Conservation (phyloP, 163 green algal genomes). For the Chloromonas sp. region DNA sequence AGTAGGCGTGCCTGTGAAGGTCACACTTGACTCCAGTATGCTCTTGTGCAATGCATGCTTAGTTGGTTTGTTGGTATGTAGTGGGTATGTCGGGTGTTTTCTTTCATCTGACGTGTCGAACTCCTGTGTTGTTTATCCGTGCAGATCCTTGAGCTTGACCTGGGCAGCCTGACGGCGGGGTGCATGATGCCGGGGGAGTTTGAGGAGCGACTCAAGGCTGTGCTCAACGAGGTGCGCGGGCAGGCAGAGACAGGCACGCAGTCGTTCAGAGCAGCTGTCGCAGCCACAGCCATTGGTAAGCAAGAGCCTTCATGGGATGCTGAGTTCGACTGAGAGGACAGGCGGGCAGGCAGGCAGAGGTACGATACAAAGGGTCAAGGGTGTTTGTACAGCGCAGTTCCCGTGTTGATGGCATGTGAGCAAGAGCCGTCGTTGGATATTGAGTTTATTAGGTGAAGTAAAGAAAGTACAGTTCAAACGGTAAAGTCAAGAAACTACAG, state of each 20-base stretch:
- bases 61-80: too few species aligned
- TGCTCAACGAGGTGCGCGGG: slow-evolving; percentile 78
- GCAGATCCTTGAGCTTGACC: slow-evolving; percentile 48
- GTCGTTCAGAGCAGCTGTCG: neutral
- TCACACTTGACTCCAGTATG: too few species aligned
- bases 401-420: too few species aligned
- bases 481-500: too few species aligned
- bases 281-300: neutral
- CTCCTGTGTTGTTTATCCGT: neutral
- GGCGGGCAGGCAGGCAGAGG: too few species aligned
- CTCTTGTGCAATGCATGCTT: too few species aligned
- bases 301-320: neutral
- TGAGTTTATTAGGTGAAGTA: neutral
- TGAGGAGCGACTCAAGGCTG: slow-evolving; percentile 88
- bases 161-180: slow-evolving; percentile 40
- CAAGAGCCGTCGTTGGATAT: neutral
- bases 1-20: too few species aligned
- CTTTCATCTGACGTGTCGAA: too few species aligned
- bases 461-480: too few species aligned
- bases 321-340: neutral
- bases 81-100: too few species aligned
- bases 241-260: neutral
- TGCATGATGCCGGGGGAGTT: slow-evolving; percentile 78
- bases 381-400: too few species aligned
- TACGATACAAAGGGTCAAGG: too few species aligned